Evolutionary conservation across 2,329 filamentous ascomycete genomes (phyloP).

Genomic region (Fonsecaea multimorphosa): DNA sequence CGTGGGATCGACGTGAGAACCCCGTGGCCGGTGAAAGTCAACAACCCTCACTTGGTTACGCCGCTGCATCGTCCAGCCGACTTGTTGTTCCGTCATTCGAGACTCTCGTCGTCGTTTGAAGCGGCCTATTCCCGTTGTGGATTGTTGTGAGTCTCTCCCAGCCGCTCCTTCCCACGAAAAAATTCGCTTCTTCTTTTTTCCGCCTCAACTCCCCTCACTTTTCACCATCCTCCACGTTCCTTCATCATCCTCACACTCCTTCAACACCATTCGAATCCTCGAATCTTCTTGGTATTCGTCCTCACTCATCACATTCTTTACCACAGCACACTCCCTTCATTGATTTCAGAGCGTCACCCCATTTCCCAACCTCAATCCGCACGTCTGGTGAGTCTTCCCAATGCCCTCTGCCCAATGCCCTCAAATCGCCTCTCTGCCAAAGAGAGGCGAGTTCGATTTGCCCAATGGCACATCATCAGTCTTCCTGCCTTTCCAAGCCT

Average conservation of each 20-base stretch:
- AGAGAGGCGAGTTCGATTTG: constrained; percentile 12
- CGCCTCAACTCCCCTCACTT: constrained; percentile 9
- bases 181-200: background rate
- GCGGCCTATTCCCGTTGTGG: constrained; percentile 24
- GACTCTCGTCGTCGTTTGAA: constrained; percentile 10
- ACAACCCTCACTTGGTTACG: constrained; percentile 6
- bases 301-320: constrained; percentile 28
- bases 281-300: constrained; percentile 22
- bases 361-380: constrained; percentile 6
- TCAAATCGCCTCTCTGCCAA: constrained; percentile 1
- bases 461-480: background rate
- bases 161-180: constrained; percentile 28
- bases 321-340: constrained; percentile 17
- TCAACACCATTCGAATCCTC: constrained; percentile 13
- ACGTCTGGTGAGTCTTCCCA: constrained; percentile 7
- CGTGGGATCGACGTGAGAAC: background rate
- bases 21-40: constrained; percentile 11
- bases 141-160: constrained; percentile 6
- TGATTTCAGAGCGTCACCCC: constrained; percentile 17
- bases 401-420: background rate
- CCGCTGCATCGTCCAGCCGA: constrained; percentile 7
- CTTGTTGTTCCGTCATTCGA: constrained; percentile 8
- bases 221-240: constrained; percentile 18
- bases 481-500: background rate
- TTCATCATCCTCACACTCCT: constrained; percentile 22